phyloP scores from a whole-genome alignment of 768 basidiomycete species.

The Suillus paluster region DNA sequence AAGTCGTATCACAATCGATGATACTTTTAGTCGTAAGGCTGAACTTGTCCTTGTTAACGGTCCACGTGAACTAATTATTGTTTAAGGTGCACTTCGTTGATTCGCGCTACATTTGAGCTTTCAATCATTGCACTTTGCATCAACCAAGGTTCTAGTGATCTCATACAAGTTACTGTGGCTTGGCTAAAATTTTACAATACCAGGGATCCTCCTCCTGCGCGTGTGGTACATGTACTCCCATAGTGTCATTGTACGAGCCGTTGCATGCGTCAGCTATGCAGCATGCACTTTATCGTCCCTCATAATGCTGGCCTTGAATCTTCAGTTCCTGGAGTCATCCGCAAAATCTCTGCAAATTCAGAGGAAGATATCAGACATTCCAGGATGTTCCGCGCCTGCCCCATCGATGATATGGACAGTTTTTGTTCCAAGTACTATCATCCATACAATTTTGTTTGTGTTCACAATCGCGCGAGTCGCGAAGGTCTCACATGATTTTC shows the following conservation, averaged over 20 bases:
- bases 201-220: constrained; percentile 15
- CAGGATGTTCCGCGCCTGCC: constrained; percentile 11
- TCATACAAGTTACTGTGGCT: background rate
- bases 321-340: background rate
- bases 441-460: constrained; percentile 11
- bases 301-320: background rate
- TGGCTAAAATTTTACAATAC: background rate
- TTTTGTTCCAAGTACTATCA: constrained; percentile 11
- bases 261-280: constrained; percentile 10
- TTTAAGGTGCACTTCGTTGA: constrained; percentile 9
- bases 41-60: background rate
- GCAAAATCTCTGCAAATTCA: background rate
- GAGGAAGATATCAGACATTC: background rate
- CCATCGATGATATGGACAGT: constrained; percentile 9
- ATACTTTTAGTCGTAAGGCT: constrained; percentile 3
- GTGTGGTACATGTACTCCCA: constrained; percentile 18
- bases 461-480: constrained; percentile 7
- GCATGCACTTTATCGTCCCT: constrained; percentile 8
- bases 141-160: constrained; percentile 11
- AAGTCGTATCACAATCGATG: background rate
- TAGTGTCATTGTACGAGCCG: background rate
- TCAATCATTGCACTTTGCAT: constrained; percentile 10
- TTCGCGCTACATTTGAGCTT: constrained; percentile 8
- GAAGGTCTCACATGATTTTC: background rate
- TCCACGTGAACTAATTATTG: background rate